Conservation (phyloP, 176 grass and related monocot species). For the Aechmea fasciata region DNA sequence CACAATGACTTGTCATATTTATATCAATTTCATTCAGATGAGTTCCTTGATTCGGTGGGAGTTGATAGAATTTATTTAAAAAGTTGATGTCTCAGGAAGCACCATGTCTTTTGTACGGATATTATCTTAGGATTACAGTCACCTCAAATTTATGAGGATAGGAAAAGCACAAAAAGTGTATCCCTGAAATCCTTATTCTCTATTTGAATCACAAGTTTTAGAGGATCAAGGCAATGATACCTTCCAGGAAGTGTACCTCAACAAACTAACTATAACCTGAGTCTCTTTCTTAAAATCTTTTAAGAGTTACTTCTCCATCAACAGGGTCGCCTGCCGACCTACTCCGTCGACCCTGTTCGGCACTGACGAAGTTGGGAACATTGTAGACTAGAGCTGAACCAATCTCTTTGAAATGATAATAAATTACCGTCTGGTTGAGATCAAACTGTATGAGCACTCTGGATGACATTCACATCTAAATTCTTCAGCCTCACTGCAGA, state of each 20-base stretch:
- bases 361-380: not conserved
- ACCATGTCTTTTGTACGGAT: no score
- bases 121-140: no score
- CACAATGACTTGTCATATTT: not conserved
- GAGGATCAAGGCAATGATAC: not conserved
- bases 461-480: conserved; percentile 17
- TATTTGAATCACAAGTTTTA: not conserved
- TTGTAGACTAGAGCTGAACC: not conserved
- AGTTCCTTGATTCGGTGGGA: conserved; percentile 15
- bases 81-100: not conserved
- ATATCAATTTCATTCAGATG: conserved; percentile 5
- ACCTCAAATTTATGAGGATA: not conserved
- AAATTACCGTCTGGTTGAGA: not conserved
- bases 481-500: conserved; percentile 56
- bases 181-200: not conserved
- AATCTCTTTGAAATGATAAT: not conserved
- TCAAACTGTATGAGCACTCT: conserved; percentile 40
- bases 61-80: not conserved
- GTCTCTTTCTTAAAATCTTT: not conserved
- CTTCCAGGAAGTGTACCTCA: not conserved
- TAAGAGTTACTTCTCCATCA: not conserved
- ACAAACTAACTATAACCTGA: not conserved
- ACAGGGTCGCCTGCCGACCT: not conserved
- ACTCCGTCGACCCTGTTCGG: not conserved
- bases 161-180: not conserved